These are phyloP conservation scores for Rhodotorula glutinis DNA, from an alignment of 1,284 basidiomycete species.

Conservation along the genomic window DNA sequence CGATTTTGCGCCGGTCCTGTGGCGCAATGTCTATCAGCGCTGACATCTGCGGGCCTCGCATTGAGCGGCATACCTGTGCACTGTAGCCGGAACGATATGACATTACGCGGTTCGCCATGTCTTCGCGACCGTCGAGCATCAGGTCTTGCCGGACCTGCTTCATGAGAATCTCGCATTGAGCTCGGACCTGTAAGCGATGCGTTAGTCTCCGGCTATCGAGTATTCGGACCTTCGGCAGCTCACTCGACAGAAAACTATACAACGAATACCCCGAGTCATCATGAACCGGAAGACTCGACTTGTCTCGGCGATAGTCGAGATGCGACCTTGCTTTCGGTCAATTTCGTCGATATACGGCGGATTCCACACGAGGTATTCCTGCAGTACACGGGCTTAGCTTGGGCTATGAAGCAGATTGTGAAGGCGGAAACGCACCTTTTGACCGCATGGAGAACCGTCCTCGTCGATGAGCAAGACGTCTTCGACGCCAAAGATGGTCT, in stretches of 20 bases:
- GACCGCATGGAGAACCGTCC: constrained; percentile 78
- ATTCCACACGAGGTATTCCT: constrained; percentile 64
- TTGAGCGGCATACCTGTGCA: constrained; percentile 50
- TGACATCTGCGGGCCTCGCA: no score
- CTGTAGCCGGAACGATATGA: constrained; percentile 80
- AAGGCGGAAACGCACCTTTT: constrained; percentile 55
- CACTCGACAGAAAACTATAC: constrained; percentile 85
- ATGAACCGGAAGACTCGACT: constrained; percentile 72
- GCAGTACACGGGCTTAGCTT: constrained; percentile 41
- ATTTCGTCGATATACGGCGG: constrained; percentile 62
- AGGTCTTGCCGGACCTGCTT: constrained; percentile 71
- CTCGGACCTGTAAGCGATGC: constrained; percentile 60
- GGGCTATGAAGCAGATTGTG: neutral
- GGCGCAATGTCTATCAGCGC: neutral
- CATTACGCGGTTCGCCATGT: constrained; percentile 73
- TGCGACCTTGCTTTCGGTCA: constrained; percentile 60
- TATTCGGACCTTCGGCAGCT: constrained; percentile 4
- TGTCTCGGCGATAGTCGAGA: constrained; percentile 67
- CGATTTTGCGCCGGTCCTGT: constrained; percentile 77
- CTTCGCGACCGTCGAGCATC: constrained; percentile 68
- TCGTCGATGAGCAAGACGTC: constrained; percentile 68
- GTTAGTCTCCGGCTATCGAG: neutral
- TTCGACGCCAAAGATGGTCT: constrained; percentile 66
- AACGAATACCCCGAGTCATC: constrained; percentile 74
- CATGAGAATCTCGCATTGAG: constrained; percentile 78